Evolutionary conservation across 2,329 filamentous ascomycete genomes (phyloP).

Genomic region (Plenodomus biglobosus): DNA sequence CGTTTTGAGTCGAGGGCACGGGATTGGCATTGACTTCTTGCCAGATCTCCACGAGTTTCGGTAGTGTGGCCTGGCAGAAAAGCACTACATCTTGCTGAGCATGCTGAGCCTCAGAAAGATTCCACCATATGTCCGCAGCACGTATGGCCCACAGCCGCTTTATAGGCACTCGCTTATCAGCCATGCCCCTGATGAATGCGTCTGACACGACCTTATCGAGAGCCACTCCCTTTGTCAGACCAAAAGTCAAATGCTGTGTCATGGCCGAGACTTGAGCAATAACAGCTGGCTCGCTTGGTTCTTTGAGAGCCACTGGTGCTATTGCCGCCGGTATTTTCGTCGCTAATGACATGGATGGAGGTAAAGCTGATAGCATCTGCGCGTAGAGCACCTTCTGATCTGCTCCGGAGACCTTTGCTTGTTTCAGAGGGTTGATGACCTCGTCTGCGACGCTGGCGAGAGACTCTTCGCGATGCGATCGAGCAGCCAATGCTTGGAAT

Average conservation of each 20-base stretch:
- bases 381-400: constrained; percentile 84
- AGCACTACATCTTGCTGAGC: constrained; percentile 50
- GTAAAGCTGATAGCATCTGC: constrained; percentile 68
- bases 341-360: constrained; percentile 61
- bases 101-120: constrained; percentile 52
- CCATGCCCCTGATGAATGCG: constrained; percentile 75
- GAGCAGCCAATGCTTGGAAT: constrained; percentile 69
- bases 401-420: constrained; percentile 77
- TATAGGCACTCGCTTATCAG: constrained; percentile 78
- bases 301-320: constrained; percentile 71
- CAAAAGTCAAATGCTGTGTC: constrained; percentile 63
- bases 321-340: constrained; percentile 68
- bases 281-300: constrained; percentile 84
- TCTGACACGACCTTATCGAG: constrained; percentile 69
- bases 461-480: constrained; percentile 59
- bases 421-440: constrained; percentile 75
- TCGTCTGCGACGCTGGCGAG: constrained; percentile 75
- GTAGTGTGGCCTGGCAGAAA: constrained; percentile 54
- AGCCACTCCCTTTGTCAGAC: constrained; percentile 62
- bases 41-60: constrained; percentile 69
- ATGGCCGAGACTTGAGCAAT: constrained; percentile 74
- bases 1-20: constrained; percentile 75
- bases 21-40: constrained; percentile 79
- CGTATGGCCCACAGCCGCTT: constrained; percentile 80
- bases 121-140: constrained; percentile 69